phyloP scores from a whole-genome alignment of 2,329 filamentous ascomycete genomes.

The Coniochaeta pulveracea region DNA sequence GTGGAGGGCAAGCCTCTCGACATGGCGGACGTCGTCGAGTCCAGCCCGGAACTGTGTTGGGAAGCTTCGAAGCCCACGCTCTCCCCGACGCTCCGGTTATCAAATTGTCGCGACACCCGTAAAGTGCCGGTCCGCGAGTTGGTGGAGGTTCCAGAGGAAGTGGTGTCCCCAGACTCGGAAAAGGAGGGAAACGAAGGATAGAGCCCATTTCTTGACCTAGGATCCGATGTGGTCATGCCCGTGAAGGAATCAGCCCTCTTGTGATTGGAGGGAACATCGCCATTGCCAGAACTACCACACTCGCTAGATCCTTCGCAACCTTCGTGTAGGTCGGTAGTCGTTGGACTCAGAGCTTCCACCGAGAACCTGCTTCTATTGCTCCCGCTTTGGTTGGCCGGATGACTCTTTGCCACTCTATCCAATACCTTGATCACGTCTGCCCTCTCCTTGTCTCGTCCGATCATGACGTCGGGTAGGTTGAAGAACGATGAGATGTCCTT shows the following conservation, averaged over 20 bases:
- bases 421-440: constrained; percentile 62
- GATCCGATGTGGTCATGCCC: constrained; percentile 29
- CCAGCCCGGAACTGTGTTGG: constrained; percentile 28
- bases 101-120: constrained; percentile 33
- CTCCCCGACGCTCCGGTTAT: constrained; percentile 35
- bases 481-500: constrained; percentile 90
- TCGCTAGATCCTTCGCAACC: constrained; percentile 46
- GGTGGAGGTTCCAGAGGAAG: constrained; percentile 33
- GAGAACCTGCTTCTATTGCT: no score
- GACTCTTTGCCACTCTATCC: constrained; percentile 60
- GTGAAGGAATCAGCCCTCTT: constrained; percentile 38
- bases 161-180: constrained; percentile 30
- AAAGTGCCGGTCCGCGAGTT: constrained; percentile 15
- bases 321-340: constrained; percentile 33
- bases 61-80: constrained; percentile 19
- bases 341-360: no score
- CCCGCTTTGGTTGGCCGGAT: constrained; percentile 34
- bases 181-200: constrained; percentile 26
- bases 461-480: constrained; percentile 69
- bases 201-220: constrained; percentile 24
- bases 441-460: constrained; percentile 66
- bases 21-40: constrained; percentile 36
- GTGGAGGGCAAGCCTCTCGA: constrained; percentile 42
- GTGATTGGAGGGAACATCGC: constrained; percentile 32
- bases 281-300: constrained; percentile 45